Evolutionary conservation across 2,329 filamentous ascomycete genomes (phyloP).

Genomic region (Colletotrichum tamarilloi): DNA sequence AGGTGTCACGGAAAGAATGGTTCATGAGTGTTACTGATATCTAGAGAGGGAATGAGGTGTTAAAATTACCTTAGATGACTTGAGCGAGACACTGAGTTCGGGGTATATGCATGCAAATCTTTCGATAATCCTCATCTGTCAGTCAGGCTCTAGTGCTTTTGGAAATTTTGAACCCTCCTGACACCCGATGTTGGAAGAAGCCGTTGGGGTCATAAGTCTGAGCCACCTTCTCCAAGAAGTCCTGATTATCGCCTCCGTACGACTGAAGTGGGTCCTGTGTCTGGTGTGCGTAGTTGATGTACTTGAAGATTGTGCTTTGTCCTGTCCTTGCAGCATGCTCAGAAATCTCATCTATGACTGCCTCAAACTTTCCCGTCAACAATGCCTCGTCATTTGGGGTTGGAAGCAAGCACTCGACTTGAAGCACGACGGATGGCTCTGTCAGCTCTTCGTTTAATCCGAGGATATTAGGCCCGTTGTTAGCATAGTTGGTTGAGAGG

Average conservation of each 20-base stretch:
- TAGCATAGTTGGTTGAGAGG: too few relatives aligned
- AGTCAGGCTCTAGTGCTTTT: not conserved
- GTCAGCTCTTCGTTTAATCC: not conserved
- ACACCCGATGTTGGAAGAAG: conserved; percentile 49
- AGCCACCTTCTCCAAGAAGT: conserved; percentile 42
- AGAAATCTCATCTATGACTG: too few relatives aligned
- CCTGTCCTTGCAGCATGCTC: too few relatives aligned
- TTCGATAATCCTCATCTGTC: too few relatives aligned
- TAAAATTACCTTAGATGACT: too few relatives aligned
- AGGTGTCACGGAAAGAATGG: not conserved
- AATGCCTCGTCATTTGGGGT: too few relatives aligned
- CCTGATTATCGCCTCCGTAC: conserved; percentile 43
- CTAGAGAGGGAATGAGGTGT: not conserved
- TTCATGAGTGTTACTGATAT: not conserved
- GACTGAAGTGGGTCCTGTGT: conserved; percentile 43
- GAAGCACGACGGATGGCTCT: not conserved
- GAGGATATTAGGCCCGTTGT: not conserved
- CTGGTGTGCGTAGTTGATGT: conserved; percentile 49
- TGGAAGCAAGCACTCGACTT: too few relatives aligned
- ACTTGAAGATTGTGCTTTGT: conserved; percentile 33
- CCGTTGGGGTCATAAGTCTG: conserved; percentile 46
- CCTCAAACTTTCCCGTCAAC: too few relatives aligned
- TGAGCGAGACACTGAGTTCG: not conserved
- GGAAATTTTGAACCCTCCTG: conserved; percentile 38
- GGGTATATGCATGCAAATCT: not conserved